Evolutionary conservation across 1,284 basidiomycete species (phyloP).

Genomic region (Marasmius tenuissimus): DNA sequence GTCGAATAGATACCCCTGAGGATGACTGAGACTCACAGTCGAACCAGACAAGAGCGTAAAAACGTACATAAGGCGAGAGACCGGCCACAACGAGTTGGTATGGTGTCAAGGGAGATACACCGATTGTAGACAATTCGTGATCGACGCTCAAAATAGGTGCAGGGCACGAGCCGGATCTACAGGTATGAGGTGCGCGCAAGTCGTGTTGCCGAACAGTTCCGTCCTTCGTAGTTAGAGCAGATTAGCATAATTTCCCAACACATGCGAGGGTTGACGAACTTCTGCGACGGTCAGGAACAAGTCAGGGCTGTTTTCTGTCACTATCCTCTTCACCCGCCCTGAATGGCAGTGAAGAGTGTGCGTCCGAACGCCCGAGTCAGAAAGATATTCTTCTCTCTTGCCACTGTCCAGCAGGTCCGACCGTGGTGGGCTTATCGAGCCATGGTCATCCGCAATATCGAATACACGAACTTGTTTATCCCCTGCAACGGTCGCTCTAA

Average conservation of each 20-base stretch:
- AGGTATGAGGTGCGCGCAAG: constrained; percentile 68
- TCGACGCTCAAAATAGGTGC: constrained; percentile 63
- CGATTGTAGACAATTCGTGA: constrained; percentile 62
- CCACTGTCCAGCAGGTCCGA: constrained; percentile 19
- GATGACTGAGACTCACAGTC: neutral
- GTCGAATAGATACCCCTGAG: constrained; percentile 86
- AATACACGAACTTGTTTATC: constrained; percentile 83
- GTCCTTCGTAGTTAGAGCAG: constrained; percentile 30
- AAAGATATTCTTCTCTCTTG: constrained; percentile 38
- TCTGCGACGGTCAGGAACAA: constrained; percentile 86
- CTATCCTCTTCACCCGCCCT: constrained; percentile 75
- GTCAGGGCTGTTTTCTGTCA: constrained; percentile 82
- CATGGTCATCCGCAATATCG: constrained; percentile 60
- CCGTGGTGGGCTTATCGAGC: constrained; percentile 19
- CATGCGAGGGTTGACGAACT: constrained; percentile 38
- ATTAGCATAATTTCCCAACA: constrained; percentile 1
- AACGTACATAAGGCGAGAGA: constrained; percentile 63
- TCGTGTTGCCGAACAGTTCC: constrained; percentile 80
- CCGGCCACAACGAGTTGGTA: constrained; percentile 78
- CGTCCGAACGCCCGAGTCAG: constrained; percentile 42
- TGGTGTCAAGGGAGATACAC: constrained; percentile 69
- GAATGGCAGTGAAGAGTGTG: constrained; percentile 69
- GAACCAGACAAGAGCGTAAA: neutral
- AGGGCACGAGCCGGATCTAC: constrained; percentile 56
- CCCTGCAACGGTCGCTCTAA: constrained; percentile 75